Evolutionary conservation across 2,329 filamentous ascomycete species (phyloP).

Genomic region (Blumeria graminis): DNA sequence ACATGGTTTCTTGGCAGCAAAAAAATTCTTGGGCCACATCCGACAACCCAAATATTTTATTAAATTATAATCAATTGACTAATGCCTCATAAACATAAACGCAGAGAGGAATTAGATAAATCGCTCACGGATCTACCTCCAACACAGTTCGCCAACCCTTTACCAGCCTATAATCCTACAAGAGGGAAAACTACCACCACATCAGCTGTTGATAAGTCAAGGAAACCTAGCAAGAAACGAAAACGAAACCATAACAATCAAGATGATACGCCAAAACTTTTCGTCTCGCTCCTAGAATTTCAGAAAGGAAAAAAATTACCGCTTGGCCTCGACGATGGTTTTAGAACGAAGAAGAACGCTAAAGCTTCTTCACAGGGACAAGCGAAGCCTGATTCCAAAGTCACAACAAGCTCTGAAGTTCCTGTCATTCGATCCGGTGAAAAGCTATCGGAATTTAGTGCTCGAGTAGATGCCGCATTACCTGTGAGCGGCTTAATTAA

Average conservation of each 20-base stretch:
- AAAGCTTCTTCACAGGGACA: conserved; percentile 5
- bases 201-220: conserved; percentile 11
- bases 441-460: conserved; percentile 54
- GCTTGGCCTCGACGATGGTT: conserved; percentile 50
- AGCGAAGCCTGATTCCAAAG: conserved; percentile 6
- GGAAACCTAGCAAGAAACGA: conserved; percentile 20
- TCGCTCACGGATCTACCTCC: conserved; percentile 29
- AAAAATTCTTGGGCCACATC: no score
- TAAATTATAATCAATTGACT: no score
- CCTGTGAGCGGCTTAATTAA: conserved; percentile 48
- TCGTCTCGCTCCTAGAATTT: conserved; percentile 62
- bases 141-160: conserved; percentile 29
- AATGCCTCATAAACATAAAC: conserved; percentile 79
- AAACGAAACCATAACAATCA: conserved; percentile 22
- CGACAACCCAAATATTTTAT: no score
- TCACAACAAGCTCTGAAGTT: conserved; percentile 15
- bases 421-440: conserved; percentile 67
- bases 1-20: no score
- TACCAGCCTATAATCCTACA: conserved; percentile 26
- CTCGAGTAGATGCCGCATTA: conserved; percentile 63
- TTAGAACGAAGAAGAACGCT: conserved; percentile 15
- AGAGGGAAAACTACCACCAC: conserved; percentile 17
- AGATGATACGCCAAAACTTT: conserved; percentile 74
- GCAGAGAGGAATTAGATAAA: conserved; percentile 30
- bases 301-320: conserved; percentile 34